Evolutionary conservation across 139 green algal genomes (phyloP).

Genomic region (Zygnema cylindricum): DNA sequence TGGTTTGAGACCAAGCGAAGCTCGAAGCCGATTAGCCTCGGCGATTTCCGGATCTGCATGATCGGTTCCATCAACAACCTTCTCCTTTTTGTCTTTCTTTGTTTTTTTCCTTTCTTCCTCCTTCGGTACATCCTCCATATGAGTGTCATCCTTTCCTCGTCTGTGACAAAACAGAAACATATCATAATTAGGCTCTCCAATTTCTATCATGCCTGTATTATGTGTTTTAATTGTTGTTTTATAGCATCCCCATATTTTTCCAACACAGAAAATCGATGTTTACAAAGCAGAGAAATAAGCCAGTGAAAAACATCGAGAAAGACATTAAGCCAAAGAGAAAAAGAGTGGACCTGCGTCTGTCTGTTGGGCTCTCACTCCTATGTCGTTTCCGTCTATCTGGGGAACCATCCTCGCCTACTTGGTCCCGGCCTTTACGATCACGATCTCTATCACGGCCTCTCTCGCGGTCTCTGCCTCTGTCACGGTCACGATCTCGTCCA

Average conservation of each 20-base stretch:
- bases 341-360: not conserved
- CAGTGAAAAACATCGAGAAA: not conserved
- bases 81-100: slow-evolving; percentile 55
- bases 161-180: slow-evolving; percentile 6
- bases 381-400: slow-evolving; percentile 18
- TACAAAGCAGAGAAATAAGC: not conserved
- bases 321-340: not conserved
- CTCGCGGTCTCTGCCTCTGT: slow-evolving; percentile 5
- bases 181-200: slow-evolving; percentile 4
- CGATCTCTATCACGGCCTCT: slow-evolving; percentile 9
- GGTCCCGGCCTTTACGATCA: not conserved
- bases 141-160: slow-evolving; percentile 19
- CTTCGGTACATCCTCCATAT: not conserved
- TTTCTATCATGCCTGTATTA: no score
- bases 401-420: not conserved
- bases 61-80: slow-evolving; percentile 36
- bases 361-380: not conserved
- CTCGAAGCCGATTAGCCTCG: slow-evolving; percentile 76
- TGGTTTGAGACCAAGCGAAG: slow-evolving; percentile 77
- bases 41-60: slow-evolving; percentile 66
- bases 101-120: slow-evolving; percentile 28
- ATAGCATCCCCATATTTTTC: no score
- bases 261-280: not conserved
- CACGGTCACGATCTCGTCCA: slow-evolving; percentile 27
- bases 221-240: no score